Evolutionary conservation across 1,284 basidiomycete genomes (phyloP), one percentile per base, ranked within the genome.

Genomic region (Hymenochaete sp.): DNA sequence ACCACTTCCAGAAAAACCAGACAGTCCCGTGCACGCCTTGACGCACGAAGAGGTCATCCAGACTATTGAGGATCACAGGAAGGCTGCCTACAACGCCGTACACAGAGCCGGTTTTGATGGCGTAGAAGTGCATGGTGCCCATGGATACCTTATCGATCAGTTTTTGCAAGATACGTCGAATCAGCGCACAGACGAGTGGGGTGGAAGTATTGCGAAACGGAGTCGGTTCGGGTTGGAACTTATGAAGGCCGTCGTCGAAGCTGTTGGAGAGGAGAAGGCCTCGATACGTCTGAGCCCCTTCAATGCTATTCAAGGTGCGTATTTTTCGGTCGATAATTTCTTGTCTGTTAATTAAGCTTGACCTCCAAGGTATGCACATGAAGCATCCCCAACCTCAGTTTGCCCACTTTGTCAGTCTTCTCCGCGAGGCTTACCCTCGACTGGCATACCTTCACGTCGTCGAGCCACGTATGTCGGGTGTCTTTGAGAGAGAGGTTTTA

Each of bases 401-500:
- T 54, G 51, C 57, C 4, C 57, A 68, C 49, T 55, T 72, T 38
- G 57, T 67, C 16, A 50, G 55, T 0, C 38, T 53, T 4, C 47
- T 71, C 9, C 58, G 59, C 25, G 44, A 54, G 4, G 43, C 48
- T 1, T 66, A 71, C 55, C 71, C 76, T 14, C 55, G 67, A 7
- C 59, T 81, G 9, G 74, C 75, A 1, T 82, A 79, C 55, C 48
- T 80, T 14, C 81, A 84, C 55, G 60, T 71, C 31, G 59, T 75
- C 24, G 77, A 80, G 54, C 18, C 8, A 3, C 52, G 57, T 11
- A 9, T 27, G 10, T 27, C 38, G 8, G 44, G 58, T 47, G n/a
- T 5, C 4, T 52, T 57, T 18, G 25, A 41, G n/a, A 43, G 42
- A n/a, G 39, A 26, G 24, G 25, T 26, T 18, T 36, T 38, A 18